Percentiles rank a stretch among this genome's conserved stretches.
Conservation (phyloP, 1,284 basidiomycete genomes). For the Kalmanozyma brasiliensis region DNA sequence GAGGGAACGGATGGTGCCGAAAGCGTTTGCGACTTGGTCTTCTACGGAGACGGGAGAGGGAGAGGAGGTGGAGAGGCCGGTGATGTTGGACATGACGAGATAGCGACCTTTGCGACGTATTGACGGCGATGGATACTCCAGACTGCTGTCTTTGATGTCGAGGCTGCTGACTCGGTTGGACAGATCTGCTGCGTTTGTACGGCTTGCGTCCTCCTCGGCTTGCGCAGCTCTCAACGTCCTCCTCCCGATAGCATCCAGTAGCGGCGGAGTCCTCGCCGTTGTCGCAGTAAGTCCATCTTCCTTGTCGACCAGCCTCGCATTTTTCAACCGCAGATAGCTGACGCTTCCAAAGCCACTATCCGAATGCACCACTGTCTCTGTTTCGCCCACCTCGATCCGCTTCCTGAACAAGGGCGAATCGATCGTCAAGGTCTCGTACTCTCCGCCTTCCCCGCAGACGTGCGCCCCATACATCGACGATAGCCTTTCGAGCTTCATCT, state of each 20-base stretch:
- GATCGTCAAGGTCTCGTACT: slow-evolving; percentile 93
- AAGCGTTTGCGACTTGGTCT: slow-evolving; percentile 30
- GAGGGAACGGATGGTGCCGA: slow-evolving; percentile 8
- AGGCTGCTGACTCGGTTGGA: not conserved
- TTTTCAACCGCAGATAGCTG: slow-evolving; percentile 55
- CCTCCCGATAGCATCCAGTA: slow-evolving; percentile 44
- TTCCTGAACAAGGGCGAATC: slow-evolving; percentile 89
- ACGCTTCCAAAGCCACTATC: slow-evolving; percentile 62
- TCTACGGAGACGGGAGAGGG: slow-evolving; percentile 3
- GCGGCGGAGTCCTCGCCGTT: slow-evolving; percentile 6
- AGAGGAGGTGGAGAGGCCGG: slow-evolving; percentile 8
- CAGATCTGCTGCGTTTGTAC: not conserved
- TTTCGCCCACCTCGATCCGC: slow-evolving; percentile 73
- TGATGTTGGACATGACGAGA: slow-evolving; percentile 32
- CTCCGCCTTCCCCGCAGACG: slow-evolving; percentile 96
- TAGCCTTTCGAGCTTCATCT: slow-evolving; percentile 78
- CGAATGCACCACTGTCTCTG: slow-evolving; percentile 57
- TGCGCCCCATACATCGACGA: slow-evolving; percentile 87
- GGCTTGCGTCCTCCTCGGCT: not conserved
- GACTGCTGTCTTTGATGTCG: not conserved
- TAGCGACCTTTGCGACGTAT: slow-evolving; percentile 25
- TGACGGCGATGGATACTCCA: slow-evolving; percentile 9
- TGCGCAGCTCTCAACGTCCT: slow-evolving; percentile 29
- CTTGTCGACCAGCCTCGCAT: slow-evolving; percentile 53
- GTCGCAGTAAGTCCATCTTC: not conserved